A percentile compares a stretch with the other conserved stretches of the same genome.
Evolutionary conservation across 208 protist species (phyloP).

Genomic region (Blastocrithidia nonstop): DNA sequence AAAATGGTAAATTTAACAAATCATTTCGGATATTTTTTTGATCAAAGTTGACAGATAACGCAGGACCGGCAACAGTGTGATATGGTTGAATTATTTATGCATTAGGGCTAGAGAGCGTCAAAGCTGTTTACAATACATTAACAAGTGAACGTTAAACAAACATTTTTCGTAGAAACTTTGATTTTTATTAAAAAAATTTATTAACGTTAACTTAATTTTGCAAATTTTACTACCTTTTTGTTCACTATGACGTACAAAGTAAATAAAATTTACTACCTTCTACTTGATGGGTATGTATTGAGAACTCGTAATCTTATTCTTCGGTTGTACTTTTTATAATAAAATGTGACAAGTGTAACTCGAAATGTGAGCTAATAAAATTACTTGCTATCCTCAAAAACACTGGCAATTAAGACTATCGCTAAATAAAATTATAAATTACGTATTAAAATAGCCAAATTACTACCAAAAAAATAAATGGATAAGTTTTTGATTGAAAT

Average conservation of each 20-base stretch:
- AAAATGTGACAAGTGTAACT: too few relatives aligned
- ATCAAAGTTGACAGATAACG: slow-evolving; percentile 48
- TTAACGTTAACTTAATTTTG: not conserved
- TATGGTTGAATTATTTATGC: slow-evolving; percentile 70
- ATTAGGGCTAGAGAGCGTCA: slow-evolving; percentile 43
- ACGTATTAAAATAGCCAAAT: too few relatives aligned
- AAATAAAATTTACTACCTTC: not conserved
- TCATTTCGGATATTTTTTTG: slow-evolving; percentile 34
- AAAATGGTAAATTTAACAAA: slow-evolving; percentile 47
- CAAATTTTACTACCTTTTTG: too few relatives aligned
- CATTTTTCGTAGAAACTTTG: too few relatives aligned
- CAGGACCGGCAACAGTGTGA: slow-evolving; percentile 60
- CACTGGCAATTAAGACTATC: too few relatives aligned
- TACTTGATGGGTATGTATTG: not conserved
- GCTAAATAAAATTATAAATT: too few relatives aligned
- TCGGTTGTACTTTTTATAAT: too few relatives aligned
- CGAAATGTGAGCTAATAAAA: too few relatives aligned
- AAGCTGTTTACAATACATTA: slow-evolving; percentile 5
- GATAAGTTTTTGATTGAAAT: too few relatives aligned
- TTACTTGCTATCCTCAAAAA: too few relatives aligned
- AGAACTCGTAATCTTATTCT: too few relatives aligned
- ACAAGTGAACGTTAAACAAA: not conserved
- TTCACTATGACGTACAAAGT: not conserved
- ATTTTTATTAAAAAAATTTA: not conserved
- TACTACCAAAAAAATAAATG: too few relatives aligned